Evolutionary conservation across 2,329 filamentous ascomycete genomes (phyloP), one percentile per base, ranked within the genome.

Genomic region (Exutisphaerella laricina): DNA sequence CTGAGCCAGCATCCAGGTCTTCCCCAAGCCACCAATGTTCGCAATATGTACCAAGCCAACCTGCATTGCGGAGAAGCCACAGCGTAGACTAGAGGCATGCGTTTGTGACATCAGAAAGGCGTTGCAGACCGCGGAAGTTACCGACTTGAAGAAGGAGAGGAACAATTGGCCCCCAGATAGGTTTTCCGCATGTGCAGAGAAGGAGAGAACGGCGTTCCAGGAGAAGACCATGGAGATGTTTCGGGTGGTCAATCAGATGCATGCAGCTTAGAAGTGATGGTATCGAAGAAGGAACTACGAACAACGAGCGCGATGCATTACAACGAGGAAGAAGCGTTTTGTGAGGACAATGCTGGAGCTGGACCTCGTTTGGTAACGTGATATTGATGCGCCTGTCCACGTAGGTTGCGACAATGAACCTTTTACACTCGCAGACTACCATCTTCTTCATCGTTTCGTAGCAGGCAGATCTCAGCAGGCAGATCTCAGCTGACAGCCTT

Each of bases 151-250:
- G 41, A 39, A 32, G 28, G 36, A 43, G 31, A 14, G 41, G 23
- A 29, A 25, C 4, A 18, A 31, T 1, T 50, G 45, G 26, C 50
- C 50, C 25, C 47, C 47, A 2, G 47, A 53, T 38, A 43, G 32
- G 28, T 53, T 50, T 30, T 41, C 41, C 8, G 41, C 20, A 12
- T 48, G 44, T 7, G 14, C 21, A n/a, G 45, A 45, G 12, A 10
- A 39, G 25, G 20, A 6, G 20, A 40, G 33, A n/a, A 34, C 18
- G 14, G 26, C 16, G 12, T 53, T 47, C 29, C n/a, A 48, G 34
- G 35, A 26, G 37, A 39, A 43, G 30, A 44, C 47, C 13, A 38
- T 23, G 4, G 43, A 44, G 26, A 20, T 50, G 7, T 47, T 46
- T 32, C 35, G 37, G 32, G 47, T 44, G 1, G 29, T 44, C 18